Evolutionary conservation across 1,284 basidiomycete genomes (phyloP).

Genomic region (Athelia sp.): DNA sequence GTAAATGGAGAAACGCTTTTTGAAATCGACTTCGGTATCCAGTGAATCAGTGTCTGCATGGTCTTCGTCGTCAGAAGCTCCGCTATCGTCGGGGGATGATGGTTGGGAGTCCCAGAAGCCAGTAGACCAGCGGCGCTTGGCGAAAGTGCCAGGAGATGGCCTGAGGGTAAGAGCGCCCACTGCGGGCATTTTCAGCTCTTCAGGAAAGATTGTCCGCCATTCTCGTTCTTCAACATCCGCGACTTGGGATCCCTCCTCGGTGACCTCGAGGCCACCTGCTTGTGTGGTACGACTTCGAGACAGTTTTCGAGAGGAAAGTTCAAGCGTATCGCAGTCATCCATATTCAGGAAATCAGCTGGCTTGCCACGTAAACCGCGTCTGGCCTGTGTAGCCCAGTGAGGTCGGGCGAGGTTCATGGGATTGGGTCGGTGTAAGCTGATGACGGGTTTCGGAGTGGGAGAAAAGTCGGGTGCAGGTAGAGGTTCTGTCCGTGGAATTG

Average conservation of each 20-base stretch:
- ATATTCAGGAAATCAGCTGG: too few relatives aligned
- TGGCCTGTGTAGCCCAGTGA: background rate
- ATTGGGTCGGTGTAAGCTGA: background rate
- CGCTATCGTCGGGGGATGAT: constrained; percentile 11
- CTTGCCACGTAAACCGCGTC: background rate
- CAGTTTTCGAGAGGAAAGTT: background rate
- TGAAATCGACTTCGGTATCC: background rate
- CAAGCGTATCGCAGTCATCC: too few relatives aligned
- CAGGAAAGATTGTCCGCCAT: too few relatives aligned
- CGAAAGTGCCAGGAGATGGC: constrained; percentile 50
- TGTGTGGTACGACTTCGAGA: too few relatives aligned
- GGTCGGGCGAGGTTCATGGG: background rate
- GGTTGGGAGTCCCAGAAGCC: constrained; percentile 24
- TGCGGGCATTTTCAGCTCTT: background rate
- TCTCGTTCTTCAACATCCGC: too few relatives aligned
- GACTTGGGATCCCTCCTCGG: background rate
- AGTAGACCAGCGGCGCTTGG: constrained; percentile 43
- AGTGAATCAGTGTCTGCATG: background rate
- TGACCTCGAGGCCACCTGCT: background rate
- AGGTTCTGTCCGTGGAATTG: background rate
- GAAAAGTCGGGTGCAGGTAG: too few relatives aligned
- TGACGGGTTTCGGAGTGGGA: background rate
- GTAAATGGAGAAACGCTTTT: background rate
- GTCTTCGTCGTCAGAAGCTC: constrained; percentile 1
- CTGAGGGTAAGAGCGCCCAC: constrained; percentile 30